These are phyloP conservation scores for Zanthoxylum bungeanum DNA, from an alignment of 345 rosid genomes.

Conservation along the genomic window DNA sequence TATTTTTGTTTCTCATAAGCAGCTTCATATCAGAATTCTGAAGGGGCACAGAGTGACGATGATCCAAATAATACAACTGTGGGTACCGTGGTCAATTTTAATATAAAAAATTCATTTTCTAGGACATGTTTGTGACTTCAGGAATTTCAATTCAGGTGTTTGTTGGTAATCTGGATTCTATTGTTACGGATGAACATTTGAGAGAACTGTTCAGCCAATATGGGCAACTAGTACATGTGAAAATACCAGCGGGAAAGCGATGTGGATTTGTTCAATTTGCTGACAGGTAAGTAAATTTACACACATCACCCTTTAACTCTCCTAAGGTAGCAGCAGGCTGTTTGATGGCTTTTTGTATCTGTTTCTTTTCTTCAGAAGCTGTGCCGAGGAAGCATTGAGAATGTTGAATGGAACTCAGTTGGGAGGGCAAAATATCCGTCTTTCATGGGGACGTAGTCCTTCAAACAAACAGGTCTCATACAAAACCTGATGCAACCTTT, in stretches of 20 bases:
- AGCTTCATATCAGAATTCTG: constrained; percentile 74
- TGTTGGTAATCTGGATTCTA: constrained; percentile 83
- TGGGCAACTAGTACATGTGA: constrained; percentile 82
- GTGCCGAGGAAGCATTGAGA: constrained; percentile 81
- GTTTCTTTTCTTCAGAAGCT: constrained; percentile 51
- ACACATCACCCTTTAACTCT: neutral
- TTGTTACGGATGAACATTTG: constrained; percentile 68
- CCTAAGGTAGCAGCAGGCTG: too few species aligned
- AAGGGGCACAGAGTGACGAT: constrained; percentile 55
- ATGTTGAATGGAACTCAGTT: constrained; percentile 59
- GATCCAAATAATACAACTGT: constrained; percentile 95
- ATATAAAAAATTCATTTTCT: neutral
- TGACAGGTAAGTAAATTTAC: constrained; percentile 49
- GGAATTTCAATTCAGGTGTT: constrained; percentile 52
- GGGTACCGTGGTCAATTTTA: constrained; percentile 33
- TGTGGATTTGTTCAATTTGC: constrained; percentile 93
- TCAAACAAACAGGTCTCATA: constrained; percentile 67
- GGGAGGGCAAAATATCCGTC: constrained; percentile 81
- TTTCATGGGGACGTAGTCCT: constrained; percentile 96
- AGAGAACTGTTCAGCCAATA: constrained; percentile 70
- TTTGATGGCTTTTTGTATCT: neutral
- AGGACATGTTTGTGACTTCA: constrained; percentile 9
- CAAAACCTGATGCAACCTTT: neutral
- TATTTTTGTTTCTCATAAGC: constrained; percentile 36
- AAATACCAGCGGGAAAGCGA: constrained; percentile 76